Base-by-base conservation (phyloP, 2,329 filamentous ascomycete species). In the Parascedosporium putredinis region DNA sequence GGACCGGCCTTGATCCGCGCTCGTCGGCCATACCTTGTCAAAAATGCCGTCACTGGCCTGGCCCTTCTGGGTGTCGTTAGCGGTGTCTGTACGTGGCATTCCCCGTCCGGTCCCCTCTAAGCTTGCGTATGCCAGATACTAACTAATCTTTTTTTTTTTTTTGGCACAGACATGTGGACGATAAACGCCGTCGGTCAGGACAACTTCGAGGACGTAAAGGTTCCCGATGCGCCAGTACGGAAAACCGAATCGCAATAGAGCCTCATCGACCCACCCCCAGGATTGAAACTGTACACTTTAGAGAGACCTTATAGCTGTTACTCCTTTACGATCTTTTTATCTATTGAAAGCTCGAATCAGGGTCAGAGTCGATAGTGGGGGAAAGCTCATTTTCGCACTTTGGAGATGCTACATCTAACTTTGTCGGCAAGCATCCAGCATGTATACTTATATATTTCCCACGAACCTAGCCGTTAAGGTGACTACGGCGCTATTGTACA, bases 171-270 rank as follows among this genome's bases (percentile, higher is more conserved):
- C 59, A 69, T 68, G 57, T 81, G 80, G 61, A 81, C 78, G 3
- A 84, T 98, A 63, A 79, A 75, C 56, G 88, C 88, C 50, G 86
- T 98, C 62, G 88, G 91, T 40, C 93, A 97, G 68, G 93, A 97
- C 67, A 88, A 96, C 57, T 98, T 98, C 70, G 87, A 90, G 51
- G 93, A 98, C 64, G 90, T 97, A 59, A 83, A 88, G 63, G 84
- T 97, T 33, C 93, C 93, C 24, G 86, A 88, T 63, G 73, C 77
- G 48, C 84, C 87, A 4, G 31, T 38, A 14, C 27, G 33, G 34
- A 40, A 25, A 34, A 18, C n/a, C 12, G n/a, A 46, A 23, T 46
- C 44, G 8, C n/a, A n/a, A n/a, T 29, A 25, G 20, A 12, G 2
- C 23, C 16, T 18, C n/a, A 5, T 20, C 16, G 23, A 20, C 8